Base-by-base conservation (phyloP, 2,329 filamentous ascomycete species). In the Cladosporium colombiae region DNA sequence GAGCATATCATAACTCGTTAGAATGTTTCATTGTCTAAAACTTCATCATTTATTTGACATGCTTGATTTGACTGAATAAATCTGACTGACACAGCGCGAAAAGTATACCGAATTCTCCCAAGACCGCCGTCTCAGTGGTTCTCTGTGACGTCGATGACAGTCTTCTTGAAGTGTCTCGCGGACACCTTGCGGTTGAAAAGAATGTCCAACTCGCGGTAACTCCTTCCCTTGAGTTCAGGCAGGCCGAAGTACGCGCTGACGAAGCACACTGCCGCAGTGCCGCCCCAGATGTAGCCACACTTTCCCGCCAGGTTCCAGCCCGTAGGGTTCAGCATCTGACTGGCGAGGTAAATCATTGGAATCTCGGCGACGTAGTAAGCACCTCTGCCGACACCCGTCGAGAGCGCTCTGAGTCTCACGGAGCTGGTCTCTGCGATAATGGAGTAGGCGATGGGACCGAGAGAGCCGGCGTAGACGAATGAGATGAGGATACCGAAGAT, bases 251-350 rank as follows among this genome's bases (percentile, higher is more conserved):
- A 94, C 0, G 89, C 89, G 79, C 93, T 96, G n/a, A 95, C 80
- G 73, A 93, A 88, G 80, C 91, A 95, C 63, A 88, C 78, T 79
- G 92, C 91, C 79, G 91, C 94, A 65, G 92, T 88, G 0, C 89
- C 91, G 18, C 87, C 89, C 91, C 92, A 92, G 82, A 96, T 95
- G 81, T 96, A 96, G 35, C 93, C 92, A 0, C 92, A 86, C 72
- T 86, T 95, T 79, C 94, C 95, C 66, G 87, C 84, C 92, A 92
- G 96, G 78, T 96, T 82, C 93, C 93, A 97, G 0, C 88, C 90
- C 0, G 83, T 85, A 0, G 93, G 92, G 79, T 97, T 97, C 49
- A 96, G 84, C 93, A 97, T 97, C 80, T 96, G 96, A 0, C 93
- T 93, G 0, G 92, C 95, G 44, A 97, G 79, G 5, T 96, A 89